phyloP scores from a whole-genome alignment of 2,329 filamentous ascomycete genomes.

The Epichloe sp. region DNA sequence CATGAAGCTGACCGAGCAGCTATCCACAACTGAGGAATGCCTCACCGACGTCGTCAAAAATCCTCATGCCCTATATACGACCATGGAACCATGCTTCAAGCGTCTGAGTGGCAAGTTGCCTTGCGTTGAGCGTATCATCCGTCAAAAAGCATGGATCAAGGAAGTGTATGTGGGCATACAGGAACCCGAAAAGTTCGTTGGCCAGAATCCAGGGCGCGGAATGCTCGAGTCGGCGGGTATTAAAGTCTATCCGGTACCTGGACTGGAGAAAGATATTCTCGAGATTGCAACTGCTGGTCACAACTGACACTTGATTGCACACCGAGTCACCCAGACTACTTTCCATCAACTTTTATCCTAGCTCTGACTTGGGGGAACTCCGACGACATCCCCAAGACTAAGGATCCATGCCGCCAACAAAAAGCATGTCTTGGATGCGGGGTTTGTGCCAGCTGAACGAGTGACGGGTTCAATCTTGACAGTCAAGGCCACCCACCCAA shows the following conservation, averaged over 20 bases:
- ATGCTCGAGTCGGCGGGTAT: slow-evolving; percentile 63
- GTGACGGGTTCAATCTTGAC: background rate
- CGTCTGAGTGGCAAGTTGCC: slow-evolving; percentile 61
- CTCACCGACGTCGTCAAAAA: slow-evolving; percentile 29
- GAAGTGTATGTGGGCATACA: slow-evolving; percentile 78
- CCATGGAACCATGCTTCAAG: slow-evolving; percentile 74
- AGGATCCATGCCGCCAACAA: background rate
- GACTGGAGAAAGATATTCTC: slow-evolving; percentile 71
- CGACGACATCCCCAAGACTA: background rate
- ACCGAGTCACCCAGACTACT: background rate
- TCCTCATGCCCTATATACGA: slow-evolving; percentile 61
- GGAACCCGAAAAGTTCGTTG: slow-evolving; percentile 85
- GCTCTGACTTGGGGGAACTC: background rate
- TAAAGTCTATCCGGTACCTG: slow-evolving; percentile 56
- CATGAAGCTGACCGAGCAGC: slow-evolving; percentile 48
- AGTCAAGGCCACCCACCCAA: background rate
- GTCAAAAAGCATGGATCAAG: slow-evolving; percentile 46
- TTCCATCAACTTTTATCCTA: background rate
- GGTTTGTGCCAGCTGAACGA: background rate
- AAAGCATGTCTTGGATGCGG: background rate
- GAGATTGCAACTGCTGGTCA: slow-evolving; percentile 77
- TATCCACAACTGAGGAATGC: slow-evolving; percentile 37
- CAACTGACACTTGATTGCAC: slow-evolving; percentile 7
- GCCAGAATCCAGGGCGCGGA: slow-evolving; percentile 60
- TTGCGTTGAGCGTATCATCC: slow-evolving; percentile 69